Evolutionary conservation across 441 rosid genomes (phyloP).

Genomic region (Euphorbia celastroides): DNA sequence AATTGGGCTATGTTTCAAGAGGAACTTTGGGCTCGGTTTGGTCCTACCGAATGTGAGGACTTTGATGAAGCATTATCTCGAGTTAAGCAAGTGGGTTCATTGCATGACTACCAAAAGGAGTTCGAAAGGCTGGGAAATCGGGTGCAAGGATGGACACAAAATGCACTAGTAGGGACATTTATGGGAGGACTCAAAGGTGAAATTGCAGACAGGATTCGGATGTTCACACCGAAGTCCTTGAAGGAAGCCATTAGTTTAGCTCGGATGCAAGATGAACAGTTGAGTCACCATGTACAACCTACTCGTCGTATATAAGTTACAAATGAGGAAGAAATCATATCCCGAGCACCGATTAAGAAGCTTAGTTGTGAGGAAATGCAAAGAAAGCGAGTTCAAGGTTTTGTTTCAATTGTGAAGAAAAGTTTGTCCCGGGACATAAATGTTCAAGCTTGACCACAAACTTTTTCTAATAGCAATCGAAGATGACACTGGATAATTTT

Average conservation of each 20-base stretch:
- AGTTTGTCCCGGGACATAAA: too few species aligned
- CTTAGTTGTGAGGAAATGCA: too few species aligned
- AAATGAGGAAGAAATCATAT: too few species aligned
- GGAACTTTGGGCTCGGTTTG: not conserved
- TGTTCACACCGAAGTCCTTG: not conserved
- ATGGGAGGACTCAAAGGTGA: not conserved
- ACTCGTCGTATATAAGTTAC: too few species aligned
- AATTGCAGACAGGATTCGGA: not conserved
- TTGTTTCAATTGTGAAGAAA: too few species aligned
- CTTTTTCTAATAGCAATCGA: too few species aligned
- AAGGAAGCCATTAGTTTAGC: not conserved
- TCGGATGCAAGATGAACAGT: not conserved
- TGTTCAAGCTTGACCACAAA: too few species aligned
- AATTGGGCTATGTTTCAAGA: not conserved
- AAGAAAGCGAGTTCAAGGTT: too few species aligned
- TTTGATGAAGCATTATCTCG: not conserved
- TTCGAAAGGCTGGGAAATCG: constrained; percentile 3
- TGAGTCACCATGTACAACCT: not conserved
- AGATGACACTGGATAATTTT: too few species aligned
- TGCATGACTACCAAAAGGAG: constrained; percentile 4
- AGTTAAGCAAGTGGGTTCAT: not conserved
- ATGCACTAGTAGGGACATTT: not conserved
- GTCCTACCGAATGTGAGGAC: not conserved
- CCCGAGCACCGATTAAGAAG: too few species aligned
- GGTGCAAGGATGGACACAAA: constrained; percentile 8